Percentiles rank a stretch among this genome's conserved stretches.
These are phyloP conservation scores for Lomentospora prolificans DNA, from an alignment of 2,329 filamentous ascomycete species.

Conservation along the genomic window DNA sequence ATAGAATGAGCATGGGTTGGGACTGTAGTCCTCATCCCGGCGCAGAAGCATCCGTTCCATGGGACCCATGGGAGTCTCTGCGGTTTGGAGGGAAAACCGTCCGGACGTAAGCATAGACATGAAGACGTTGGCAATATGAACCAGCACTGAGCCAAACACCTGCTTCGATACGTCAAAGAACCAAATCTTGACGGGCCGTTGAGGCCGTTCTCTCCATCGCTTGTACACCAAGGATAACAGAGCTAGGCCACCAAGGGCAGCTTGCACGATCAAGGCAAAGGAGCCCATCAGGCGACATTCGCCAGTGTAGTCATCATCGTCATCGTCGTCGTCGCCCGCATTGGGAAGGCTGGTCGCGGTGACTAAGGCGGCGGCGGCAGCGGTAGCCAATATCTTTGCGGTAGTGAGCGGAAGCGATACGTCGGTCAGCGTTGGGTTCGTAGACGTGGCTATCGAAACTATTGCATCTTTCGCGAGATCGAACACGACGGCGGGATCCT, in stretches of 20 bases:
- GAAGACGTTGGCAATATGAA: conserved; percentile 86
- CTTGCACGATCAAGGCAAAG: conserved; percentile 86
- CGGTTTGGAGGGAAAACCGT: conserved; percentile 59
- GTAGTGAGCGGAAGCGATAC: conserved; percentile 10
- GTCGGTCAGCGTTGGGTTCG: conserved; percentile 10
- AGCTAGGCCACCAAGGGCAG: conserved; percentile 72
- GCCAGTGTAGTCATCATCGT: conserved; percentile 43
- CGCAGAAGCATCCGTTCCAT: conserved; percentile 27
- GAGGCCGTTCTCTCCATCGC: conserved; percentile 82
- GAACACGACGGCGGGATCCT: conserved; percentile 7
- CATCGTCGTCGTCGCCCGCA: conserved; percentile 13
- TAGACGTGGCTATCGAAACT: not conserved
- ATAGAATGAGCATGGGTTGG: conserved; percentile 96
- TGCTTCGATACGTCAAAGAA: conserved; percentile 97
- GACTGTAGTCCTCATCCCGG: conserved; percentile 48
- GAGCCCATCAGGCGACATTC: conserved; percentile 83
- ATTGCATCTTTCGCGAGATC: conserved; percentile 7
- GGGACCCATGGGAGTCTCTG: conserved; percentile 30
- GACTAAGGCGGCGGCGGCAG: conserved; percentile 20
- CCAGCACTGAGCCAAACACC: conserved; percentile 83
- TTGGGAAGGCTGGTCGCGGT: conserved; percentile 16
- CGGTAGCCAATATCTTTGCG: conserved; percentile 20
- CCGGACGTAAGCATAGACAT: conserved; percentile 95
- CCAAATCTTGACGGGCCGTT: conserved; percentile 92
- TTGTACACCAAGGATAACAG: conserved; percentile 85